Conservation (phyloP, 345 rosid genomes). For the Carallia brachiata region DNA sequence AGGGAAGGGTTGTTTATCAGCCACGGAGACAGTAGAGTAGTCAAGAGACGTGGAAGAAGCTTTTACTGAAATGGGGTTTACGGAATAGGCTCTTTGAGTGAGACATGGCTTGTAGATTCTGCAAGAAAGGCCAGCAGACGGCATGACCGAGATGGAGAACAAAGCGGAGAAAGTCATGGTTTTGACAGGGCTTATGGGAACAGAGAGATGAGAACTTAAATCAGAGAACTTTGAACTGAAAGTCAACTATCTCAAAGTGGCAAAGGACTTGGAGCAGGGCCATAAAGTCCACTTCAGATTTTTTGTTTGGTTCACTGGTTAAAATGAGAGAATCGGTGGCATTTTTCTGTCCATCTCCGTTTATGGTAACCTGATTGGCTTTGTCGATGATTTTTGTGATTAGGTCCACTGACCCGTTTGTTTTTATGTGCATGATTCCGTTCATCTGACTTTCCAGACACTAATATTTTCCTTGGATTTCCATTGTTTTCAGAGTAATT, state of each 20-base stretch:
- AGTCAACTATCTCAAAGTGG: background rate
- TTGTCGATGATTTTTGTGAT: too few species aligned
- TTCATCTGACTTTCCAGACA: too few species aligned
- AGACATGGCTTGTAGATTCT: constrained; percentile 31
- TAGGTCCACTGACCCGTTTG: too few species aligned
- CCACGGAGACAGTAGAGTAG: constrained; percentile 36
- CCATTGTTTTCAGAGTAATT: too few species aligned
- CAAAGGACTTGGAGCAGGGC: background rate
- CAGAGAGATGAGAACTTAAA: background rate
- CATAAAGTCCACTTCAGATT: background rate
- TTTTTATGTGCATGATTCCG: too few species aligned
- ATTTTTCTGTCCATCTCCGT: too few species aligned
- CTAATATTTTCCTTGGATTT: too few species aligned
- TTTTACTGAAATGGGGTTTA: constrained; percentile 52
- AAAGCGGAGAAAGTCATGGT: background rate
- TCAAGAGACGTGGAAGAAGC: constrained; percentile 59
- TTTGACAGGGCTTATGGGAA: background rate
- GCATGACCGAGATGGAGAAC: constrained; percentile 35
- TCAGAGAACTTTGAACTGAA: background rate
- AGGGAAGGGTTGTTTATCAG: constrained; percentile 37
- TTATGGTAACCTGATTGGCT: too few species aligned
- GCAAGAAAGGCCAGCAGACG: constrained; percentile 37
- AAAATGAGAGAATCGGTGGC: too few species aligned
- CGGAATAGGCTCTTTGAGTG: constrained; percentile 15
- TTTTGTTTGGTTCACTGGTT: too few species aligned